These are phyloP conservation scores for Bryoglossum gracile DNA, from an alignment of 495 filamentous ascomycete species.

Conservation along the genomic window DNA sequence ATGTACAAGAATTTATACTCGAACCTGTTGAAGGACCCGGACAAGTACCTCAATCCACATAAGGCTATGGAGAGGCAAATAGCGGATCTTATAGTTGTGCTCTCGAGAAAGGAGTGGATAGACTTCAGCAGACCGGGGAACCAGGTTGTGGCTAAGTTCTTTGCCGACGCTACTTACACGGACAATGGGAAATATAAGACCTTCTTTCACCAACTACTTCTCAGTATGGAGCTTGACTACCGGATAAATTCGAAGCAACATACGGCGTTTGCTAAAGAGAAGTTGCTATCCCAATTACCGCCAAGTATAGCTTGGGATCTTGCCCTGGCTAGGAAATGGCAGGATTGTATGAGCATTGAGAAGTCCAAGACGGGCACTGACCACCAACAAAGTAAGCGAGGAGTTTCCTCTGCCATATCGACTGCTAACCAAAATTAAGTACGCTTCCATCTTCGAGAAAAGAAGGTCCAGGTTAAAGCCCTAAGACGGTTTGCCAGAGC, in stretches of 20 bases:
- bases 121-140: conserved; percentile 58
- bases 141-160: conserved; percentile 58
- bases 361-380: conserved; percentile 30
- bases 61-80: conserved; percentile 59
- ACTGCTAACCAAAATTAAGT: too few species aligned
- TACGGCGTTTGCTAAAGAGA: conserved; percentile 45
- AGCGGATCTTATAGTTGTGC: conserved; percentile 54
- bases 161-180: conserved; percentile 38
- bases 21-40: conserved; percentile 43
- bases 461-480: conserved; percentile 55
- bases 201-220: conserved; percentile 67
- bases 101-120: conserved; percentile 57
- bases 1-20: conserved; percentile 48
- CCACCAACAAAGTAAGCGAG: conserved; percentile 34
- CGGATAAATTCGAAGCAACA: conserved; percentile 50
- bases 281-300: conserved; percentile 50
- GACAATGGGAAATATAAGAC: conserved; percentile 38
- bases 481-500: conserved; percentile 57
- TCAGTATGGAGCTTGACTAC: conserved; percentile 59
- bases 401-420: too few species aligned
- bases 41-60: conserved; percentile 41
- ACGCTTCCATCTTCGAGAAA: conserved; percentile 47
- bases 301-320: conserved; percentile 62
- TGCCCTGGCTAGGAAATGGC: conserved; percentile 59
- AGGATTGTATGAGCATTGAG: conserved; percentile 56